phyloP scores from a whole-genome alignment of 352 stramenopile genomes.

The Globisporangium yorkense region DNA sequence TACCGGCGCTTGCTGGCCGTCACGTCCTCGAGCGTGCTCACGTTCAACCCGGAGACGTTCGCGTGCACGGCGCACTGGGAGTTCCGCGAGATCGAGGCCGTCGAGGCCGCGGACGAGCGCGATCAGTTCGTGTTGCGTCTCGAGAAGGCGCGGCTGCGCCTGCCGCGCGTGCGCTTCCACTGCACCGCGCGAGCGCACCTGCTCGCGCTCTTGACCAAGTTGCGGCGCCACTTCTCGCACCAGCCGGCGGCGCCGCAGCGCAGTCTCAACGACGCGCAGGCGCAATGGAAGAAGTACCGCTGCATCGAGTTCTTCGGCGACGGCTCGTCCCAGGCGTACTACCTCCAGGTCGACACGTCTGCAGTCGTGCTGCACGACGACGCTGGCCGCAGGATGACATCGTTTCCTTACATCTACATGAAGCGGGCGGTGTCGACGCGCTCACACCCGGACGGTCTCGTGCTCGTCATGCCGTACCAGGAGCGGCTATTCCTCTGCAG shows the following conservation, averaged over 20 bases:
- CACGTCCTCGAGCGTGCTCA: constrained; percentile 39
- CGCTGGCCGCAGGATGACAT: constrained; percentile 28
- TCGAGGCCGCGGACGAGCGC: constrained; percentile 29
- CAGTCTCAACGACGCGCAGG: constrained; percentile 1
- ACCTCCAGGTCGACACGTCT: constrained; percentile 41
- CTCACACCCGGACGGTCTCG: constrained; percentile 46
- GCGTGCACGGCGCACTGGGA: constrained; percentile 69
- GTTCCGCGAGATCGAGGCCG: constrained; percentile 47
- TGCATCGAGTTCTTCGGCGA: constrained; percentile 72
- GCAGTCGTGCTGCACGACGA: constrained; percentile 57
- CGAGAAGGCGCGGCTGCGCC: constrained; percentile 58
- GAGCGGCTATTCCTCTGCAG: constrained; percentile 64
- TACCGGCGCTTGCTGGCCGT: constrained; percentile 57
- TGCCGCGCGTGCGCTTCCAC: constrained; percentile 44
- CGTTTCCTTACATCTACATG: constrained; percentile 53
- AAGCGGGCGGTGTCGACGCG: constrained; percentile 33
- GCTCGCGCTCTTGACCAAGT: constrained; percentile 38
- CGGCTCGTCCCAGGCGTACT: constrained; percentile 41
- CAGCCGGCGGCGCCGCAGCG: constrained; percentile 23
- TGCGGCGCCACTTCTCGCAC: constrained; percentile 38
- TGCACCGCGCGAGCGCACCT: constrained; percentile 52
- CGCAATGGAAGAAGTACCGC: constrained; percentile 30
- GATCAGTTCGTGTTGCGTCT: constrained; percentile 59
- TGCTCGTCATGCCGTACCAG: constrained; percentile 54
- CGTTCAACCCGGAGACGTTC: constrained; percentile 66